These are phyloP conservation scores for Ganoderma leucocontextum DNA, from an alignment of 1,284 basidiomycete genomes.

Conservation along the genomic window DNA sequence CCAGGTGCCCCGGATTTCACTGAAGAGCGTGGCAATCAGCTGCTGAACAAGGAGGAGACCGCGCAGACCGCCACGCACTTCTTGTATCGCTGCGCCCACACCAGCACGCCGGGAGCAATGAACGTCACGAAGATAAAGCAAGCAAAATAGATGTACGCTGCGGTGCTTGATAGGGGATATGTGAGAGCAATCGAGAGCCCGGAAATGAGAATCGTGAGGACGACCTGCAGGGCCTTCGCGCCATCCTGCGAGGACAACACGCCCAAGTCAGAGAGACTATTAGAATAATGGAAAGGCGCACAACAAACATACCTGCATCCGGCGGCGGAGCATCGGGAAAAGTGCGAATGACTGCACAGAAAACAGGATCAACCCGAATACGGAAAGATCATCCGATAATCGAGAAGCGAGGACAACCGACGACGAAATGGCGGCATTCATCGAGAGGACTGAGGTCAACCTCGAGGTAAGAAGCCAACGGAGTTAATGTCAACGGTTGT, in stretches of 20 bases:
- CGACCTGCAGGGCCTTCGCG: conserved; percentile 47
- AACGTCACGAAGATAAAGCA: conserved; percentile 69
- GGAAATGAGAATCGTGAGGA: conserved; percentile 60
- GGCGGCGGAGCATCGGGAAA: conserved; percentile 84
- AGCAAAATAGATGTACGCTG: conserved; percentile 58
- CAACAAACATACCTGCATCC: conserved; percentile 68
- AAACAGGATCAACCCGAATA: conserved; percentile 91
- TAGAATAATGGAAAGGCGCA: conserved; percentile 5
- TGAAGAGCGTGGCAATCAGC: conserved; percentile 29
- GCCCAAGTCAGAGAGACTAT: conserved; percentile 8
- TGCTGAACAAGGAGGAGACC: neutral
- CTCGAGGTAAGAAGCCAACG: conserved; percentile 50
- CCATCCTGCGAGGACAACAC: conserved; percentile 19
- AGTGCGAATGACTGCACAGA: conserved; percentile 88
- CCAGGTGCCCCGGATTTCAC: conserved; percentile 68
- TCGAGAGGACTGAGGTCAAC: conserved; percentile 88
- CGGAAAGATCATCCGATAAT: conserved; percentile 82
- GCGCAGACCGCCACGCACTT: conserved; percentile 60
- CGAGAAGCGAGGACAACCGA: conserved; percentile 95
- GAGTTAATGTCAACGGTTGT: conserved; percentile 31
- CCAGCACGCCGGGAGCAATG: conserved; percentile 72
- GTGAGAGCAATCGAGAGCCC: conserved; percentile 59
- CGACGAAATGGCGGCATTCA: conserved; percentile 95
- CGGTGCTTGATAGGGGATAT: conserved; percentile 58
- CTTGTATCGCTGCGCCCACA: conserved; percentile 87